Evolutionary conservation across 352 stramenopile species (phyloP).

Genomic region (Phytophthora constricta): DNA sequence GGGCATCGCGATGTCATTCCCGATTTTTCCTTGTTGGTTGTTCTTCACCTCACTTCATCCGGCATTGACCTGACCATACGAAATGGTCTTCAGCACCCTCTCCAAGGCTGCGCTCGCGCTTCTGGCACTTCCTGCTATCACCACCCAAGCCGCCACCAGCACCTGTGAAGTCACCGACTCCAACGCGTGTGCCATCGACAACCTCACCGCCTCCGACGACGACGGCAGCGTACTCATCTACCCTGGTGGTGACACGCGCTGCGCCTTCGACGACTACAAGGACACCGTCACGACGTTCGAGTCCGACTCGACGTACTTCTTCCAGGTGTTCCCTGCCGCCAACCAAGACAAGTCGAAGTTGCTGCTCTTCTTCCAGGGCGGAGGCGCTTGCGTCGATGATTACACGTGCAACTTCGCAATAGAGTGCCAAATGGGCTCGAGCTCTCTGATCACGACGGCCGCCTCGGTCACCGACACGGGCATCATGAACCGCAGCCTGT

Average conservation of each 20-base stretch:
- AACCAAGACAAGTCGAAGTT: constrained; percentile 59
- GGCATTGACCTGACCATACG: constrained; percentile 7
- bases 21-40: constrained; percentile 9
- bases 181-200: constrained; percentile 31
- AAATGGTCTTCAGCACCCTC: constrained; percentile 4
- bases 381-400: constrained; percentile 58
- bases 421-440: constrained; percentile 45
- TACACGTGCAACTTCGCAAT: constrained; percentile 62
- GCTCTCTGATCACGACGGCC: constrained; percentile 45
- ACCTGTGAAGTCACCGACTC: constrained; percentile 25
- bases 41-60: background rate
- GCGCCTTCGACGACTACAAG: constrained; percentile 48
- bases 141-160: constrained; percentile 1
- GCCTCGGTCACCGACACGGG: constrained; percentile 46
- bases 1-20: constrained; percentile 6
- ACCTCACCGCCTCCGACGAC: constrained; percentile 22
- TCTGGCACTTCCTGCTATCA: background rate
- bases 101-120: constrained; percentile 10
- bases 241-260: constrained; percentile 47
- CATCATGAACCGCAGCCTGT: constrained; percentile 57
- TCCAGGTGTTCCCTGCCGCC: constrained; percentile 55
- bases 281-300: constrained; percentile 33
- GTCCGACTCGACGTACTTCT: constrained; percentile 56
- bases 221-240: constrained; percentile 46
- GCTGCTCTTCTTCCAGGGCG: constrained; percentile 63